Base-by-base conservation (phyloP, 169 alveolate species). In the Eimeria brunetti region DNA sequence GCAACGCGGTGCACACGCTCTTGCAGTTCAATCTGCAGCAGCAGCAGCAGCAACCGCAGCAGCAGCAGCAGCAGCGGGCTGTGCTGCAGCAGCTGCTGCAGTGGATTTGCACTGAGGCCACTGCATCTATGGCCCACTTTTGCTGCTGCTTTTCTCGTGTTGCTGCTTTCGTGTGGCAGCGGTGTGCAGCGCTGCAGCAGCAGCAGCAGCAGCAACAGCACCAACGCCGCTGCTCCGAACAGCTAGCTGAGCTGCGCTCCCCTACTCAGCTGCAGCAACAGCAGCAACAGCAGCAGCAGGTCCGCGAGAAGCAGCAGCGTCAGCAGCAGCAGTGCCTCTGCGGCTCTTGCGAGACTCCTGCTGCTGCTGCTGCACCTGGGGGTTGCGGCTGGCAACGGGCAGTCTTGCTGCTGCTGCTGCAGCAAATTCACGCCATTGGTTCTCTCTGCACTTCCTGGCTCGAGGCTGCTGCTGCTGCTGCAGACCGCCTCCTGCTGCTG, bases 151-250 rank as follows among this genome's bases (percentile, higher is more conserved):
- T 85, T 11, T 51, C 92, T 9, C 92, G 92, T 36, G 92, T 85
- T 62, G 80, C 81, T 60, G 92, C 92, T 38, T 51, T 58, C 49
- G 92, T 49, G n/a, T 85, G 92, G 92, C 92, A 58, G 92, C 92
- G 92, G 22, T 69, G 75, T 60, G 51, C 80, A 20, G 76, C 78
- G 30, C 92, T 85, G 92, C 92, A 62, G 81, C 92, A 85, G 80
- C 76, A 62, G 58, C 81, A 85, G 64, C 81, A 85, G 62, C 92
- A 85, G 81, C 92, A 85, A 46, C 92, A 85, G 92, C 92, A 85
- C n/a, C 81, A 85, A 9, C 92, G 92, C 44, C 92, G 92, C 80
- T 85, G 92, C 60, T 38, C 92, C 62, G 64, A 85, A 41, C 92
- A 85, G 24, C 92, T 85, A 30, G 80, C 92, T 12, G 92, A 85